phyloP scores from a whole-genome alignment of 2,329 filamentous ascomycete genomes.

The Mycosphaerella arachidis region DNA sequence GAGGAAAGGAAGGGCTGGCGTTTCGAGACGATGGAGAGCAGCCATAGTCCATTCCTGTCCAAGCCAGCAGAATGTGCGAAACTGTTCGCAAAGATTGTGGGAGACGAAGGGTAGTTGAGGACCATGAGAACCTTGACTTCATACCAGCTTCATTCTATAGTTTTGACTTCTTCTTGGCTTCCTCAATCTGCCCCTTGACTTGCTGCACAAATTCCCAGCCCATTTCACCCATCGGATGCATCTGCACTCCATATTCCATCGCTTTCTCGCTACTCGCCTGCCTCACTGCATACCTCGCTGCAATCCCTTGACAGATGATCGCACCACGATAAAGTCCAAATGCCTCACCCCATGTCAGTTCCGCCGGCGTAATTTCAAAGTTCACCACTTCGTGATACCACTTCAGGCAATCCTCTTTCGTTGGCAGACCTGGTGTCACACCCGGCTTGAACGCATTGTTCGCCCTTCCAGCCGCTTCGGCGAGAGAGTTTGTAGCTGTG shows the following conservation, averaged over 20 bases:
- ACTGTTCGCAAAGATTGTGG: slow-evolving; percentile 6
- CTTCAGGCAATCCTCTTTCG: slow-evolving; percentile 52
- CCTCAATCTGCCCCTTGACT: slow-evolving; percentile 33
- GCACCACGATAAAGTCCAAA: slow-evolving; percentile 58
- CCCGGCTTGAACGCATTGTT: slow-evolving; percentile 57
- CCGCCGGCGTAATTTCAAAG: slow-evolving; percentile 60
- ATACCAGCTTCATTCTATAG: slow-evolving; percentile 6
- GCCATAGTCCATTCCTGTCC: slow-evolving; percentile 20
- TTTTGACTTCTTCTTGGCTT: slow-evolving; percentile 15
- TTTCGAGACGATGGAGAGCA: slow-evolving; percentile 10
- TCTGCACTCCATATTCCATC: slow-evolving; percentile 63
- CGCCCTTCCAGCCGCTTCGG: slow-evolving; percentile 37
- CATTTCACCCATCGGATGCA: slow-evolving; percentile 68
- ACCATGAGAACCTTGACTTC: background rate
- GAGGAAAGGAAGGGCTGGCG: slow-evolving; percentile 6
- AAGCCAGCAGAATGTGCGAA: slow-evolving; percentile 13
- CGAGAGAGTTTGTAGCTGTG: slow-evolving; percentile 37
- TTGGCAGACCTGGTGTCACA: slow-evolving; percentile 62
- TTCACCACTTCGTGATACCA: slow-evolving; percentile 67
- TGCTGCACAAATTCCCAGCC: slow-evolving; percentile 69
- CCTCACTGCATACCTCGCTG: slow-evolving; percentile 74
- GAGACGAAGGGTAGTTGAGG: background rate
- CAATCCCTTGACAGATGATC: slow-evolving; percentile 81
- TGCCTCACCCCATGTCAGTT: slow-evolving; percentile 60
- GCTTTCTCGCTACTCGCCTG: slow-evolving; percentile 89